Base-by-base conservation (phyloP, 2,329 filamentous ascomycete species). In the Bisporella sp. region DNA sequence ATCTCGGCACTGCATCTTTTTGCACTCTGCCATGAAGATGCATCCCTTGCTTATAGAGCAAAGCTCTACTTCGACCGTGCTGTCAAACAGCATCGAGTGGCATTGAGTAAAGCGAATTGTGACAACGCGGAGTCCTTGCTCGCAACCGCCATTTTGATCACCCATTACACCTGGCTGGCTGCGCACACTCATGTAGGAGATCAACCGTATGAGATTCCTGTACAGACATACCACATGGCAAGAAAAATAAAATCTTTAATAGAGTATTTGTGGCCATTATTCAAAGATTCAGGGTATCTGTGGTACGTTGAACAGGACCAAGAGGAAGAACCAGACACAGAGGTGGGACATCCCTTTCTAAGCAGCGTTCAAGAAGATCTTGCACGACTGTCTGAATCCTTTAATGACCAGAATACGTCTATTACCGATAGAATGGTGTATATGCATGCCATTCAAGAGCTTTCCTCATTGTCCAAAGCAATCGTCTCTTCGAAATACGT, bases 151-250 rank as follows among this genome's bases (percentile, higher is more conserved):
- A 51, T 54, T 11, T 31, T 54, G 21, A 51, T 58, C 29, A 48
- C 47, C 8, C 52, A 56, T 41, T 39, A 54, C 32, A 55, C 49
- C 5, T 58, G 56, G 56, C 39, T 57, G 3, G 41, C 45, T 42
- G 45, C 45, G 5, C 52, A 57, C 37, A 50, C 35, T 28, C 31
- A 28, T 6, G 5, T 13, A 9, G 9, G 39, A 11, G 31, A 46
- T 21, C 21, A 21, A 21, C 21, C 21, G 21, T 57, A 55, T 39
- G 43, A 47, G 30, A 31, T 57, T 31, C 52, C 50, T 12, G 30
- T 57, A n/a, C 48, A 55, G 28, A 54, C 54, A 13, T 58, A 52
- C 31, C 46, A 51, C 30, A 54, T 58, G 50, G 47, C 46, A 5
- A n/a, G 44, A 21, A 52, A 48, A 5, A 44, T 54, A 5, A 32